These are phyloP conservation scores for Teunomyces cretensis DNA, from an alignment of 805 yeast genomes.

Conservation along the genomic window DNA sequence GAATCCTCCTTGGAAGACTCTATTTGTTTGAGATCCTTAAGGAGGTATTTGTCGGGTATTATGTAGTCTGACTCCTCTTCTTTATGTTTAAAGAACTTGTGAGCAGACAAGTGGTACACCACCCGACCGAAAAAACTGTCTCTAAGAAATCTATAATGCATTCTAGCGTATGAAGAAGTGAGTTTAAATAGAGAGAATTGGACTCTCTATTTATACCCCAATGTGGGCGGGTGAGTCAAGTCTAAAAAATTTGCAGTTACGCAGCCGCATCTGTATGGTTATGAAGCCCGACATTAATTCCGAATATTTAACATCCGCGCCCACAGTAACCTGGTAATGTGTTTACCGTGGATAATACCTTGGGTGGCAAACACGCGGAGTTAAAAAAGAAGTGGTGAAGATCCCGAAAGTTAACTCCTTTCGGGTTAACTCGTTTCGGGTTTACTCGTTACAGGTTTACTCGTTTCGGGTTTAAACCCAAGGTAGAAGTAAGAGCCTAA, in stretches of 20 bases:
- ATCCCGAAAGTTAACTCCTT: too few relatives aligned
- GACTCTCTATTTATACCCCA: neutral
- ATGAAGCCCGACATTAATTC: neutral
- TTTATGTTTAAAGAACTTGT: slow-evolving; percentile 18
- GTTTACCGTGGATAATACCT: too few relatives aligned
- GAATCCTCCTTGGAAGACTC: neutral
- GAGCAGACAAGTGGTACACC: slow-evolving; percentile 26
- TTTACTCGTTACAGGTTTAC: too few relatives aligned
- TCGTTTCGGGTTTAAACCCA: too few relatives aligned
- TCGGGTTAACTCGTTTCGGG: too few relatives aligned
- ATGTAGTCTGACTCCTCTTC: slow-evolving; percentile 18
- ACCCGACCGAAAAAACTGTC: slow-evolving; percentile 32
- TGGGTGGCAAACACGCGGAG: neutral
- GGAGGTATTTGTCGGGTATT: slow-evolving; percentile 16
- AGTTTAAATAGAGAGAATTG: neutral
- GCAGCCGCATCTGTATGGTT: neutral
- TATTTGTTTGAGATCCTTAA: neutral
- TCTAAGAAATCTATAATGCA: slow-evolving; percentile 22
- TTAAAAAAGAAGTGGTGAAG: neutral
- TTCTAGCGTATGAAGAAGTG: slow-evolving; percentile 7
- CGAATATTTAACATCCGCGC: neutral
- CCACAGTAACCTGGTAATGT: too few relatives aligned
- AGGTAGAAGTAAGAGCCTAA: too few relatives aligned
- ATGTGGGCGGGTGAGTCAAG: neutral
- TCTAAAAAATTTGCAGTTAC: neutral